Base-by-base conservation (phyloP, 2,329 filamentous ascomycete species). In the Talaromyces piceae region DNA sequence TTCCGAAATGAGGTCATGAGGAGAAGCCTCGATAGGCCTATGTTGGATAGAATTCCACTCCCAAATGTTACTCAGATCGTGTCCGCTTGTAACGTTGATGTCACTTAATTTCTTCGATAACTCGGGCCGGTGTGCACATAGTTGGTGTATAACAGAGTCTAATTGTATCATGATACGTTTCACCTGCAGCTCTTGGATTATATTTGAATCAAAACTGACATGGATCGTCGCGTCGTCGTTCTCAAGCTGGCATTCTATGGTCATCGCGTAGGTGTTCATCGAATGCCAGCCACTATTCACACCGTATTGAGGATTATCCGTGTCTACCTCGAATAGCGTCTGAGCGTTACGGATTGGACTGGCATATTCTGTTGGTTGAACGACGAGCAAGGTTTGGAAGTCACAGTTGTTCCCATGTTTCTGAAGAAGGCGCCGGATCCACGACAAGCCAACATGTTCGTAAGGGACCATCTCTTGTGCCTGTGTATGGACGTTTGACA, bases 391-490 rank as follows among this genome's bases (percentile, higher is more conserved):
- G 1, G 50, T 48, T 11, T 52, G 30, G 16, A 52, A 52, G 8
- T 20, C 33, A 30, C 37, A 43, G 1, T 37, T 39, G n/a, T 46
- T 18, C 4, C 47, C 41, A 13, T 39, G 33, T 7, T 48, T 45
- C 1, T 20, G 9, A 12, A 44, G 47, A 16, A 52, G 30, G 8
- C 27, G 45, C 11, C 50, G 39, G 25, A 53, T 53, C 3, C 12
- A 12, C 5, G 39, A 48, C 16, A 53, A 22, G 13, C 41, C 51
- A 3, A 28, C 39, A 13, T 53, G 41, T 27, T 53, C 51, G 12
- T 28, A 50, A 11, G 73, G 65, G 2, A 82, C 81, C 48, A 77
- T 73, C 4, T 70, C 65, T 0, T 79, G 67, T 0, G 73, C 76
- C 50, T 76, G 45, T 7, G 44, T 6, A 3, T 43, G 46, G 30